Evolutionary conservation across 2,329 filamentous ascomycete genomes (phyloP).

Genomic region (Colletotrichum zoysiae): DNA sequence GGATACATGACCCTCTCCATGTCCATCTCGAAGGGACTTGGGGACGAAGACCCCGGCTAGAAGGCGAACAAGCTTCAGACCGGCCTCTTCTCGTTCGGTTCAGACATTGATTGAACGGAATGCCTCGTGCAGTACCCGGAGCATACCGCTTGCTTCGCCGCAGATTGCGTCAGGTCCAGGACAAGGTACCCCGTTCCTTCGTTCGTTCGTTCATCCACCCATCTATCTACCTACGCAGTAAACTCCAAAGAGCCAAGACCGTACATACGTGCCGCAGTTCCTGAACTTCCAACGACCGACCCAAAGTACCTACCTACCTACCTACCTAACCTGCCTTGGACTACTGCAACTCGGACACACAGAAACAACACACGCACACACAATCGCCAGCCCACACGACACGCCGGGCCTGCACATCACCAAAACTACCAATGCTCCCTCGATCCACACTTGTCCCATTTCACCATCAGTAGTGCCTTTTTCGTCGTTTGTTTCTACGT

Average conservation of each 20-base stretch:
- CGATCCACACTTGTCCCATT: constrained; percentile 31
- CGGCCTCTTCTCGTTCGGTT: constrained; percentile 13
- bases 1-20: constrained; percentile 11
- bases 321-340: too few relatives aligned
- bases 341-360: constrained; percentile 14
- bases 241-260: constrained; percentile 13
- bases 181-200: neutral
- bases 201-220: too few relatives aligned
- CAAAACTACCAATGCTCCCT: constrained; percentile 25
- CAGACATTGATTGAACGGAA: neutral
- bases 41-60: neutral
- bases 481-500: constrained; percentile 25
- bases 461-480: constrained; percentile 21
- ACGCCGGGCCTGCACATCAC: constrained; percentile 12
- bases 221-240: neutral
- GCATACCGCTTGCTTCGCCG: constrained; percentile 16
- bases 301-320: too few relatives aligned
- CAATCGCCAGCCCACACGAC: neutral
- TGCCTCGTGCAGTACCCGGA: neutral
- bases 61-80: constrained; percentile 25
- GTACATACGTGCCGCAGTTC: constrained; percentile 15
- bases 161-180: constrained; percentile 32
- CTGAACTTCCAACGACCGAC: neutral
- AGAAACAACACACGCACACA: neutral
- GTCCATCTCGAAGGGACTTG: constrained; percentile 3